phyloP scores from a whole-genome alignment of 495 filamentous ascomycete genomes.

The Lasiosphaeriaceae sp. region DNA sequence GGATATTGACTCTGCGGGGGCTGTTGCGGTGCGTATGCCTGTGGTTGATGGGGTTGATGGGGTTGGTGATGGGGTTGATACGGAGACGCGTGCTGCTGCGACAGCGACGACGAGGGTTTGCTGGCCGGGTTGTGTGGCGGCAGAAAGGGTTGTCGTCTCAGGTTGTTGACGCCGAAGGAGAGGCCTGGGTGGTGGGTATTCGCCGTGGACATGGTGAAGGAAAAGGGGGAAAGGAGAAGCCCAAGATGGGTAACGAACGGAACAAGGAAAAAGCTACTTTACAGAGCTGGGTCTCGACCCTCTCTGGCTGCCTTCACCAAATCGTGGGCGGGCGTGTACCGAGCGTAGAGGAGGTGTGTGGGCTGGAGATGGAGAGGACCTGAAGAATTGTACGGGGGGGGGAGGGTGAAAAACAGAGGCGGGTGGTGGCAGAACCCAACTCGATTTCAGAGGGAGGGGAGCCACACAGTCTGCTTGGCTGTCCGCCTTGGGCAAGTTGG shows the following conservation, averaged over 20 bases:
- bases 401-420: slow-evolving; percentile 16
- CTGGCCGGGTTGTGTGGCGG: slow-evolving; percentile 36
- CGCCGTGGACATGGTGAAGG: slow-evolving; percentile 25
- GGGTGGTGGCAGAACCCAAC: background rate
- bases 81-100: slow-evolving; percentile 38
- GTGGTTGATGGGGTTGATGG: slow-evolving; percentile 23
- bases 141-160: slow-evolving; percentile 23
- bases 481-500: background rate
- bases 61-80: slow-evolving; percentile 16
- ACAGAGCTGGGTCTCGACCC: slow-evolving; percentile 21
- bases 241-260: slow-evolving; percentile 6
- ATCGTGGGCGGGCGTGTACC: slow-evolving; percentile 31
- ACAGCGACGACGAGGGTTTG: slow-evolving; percentile 41
- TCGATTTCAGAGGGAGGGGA: background rate
- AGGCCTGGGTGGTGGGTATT: slow-evolving; percentile 31
- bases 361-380: slow-evolving; percentile 21
- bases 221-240: slow-evolving; percentile 6
- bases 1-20: slow-evolving; percentile 20
- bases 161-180: slow-evolving; percentile 16
- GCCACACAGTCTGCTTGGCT: slow-evolving; percentile 1
- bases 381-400: slow-evolving; percentile 10
- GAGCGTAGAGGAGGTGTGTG: slow-evolving; percentile 30
- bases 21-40: slow-evolving; percentile 35
- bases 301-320: slow-evolving; percentile 18
- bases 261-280: slow-evolving; percentile 21